A percentile compares a stretch with the other conserved stretches of the same genome.
Evolutionary conservation across 768 basidiomycete species (phyloP).

Genomic region (Tricholoma terreum): DNA sequence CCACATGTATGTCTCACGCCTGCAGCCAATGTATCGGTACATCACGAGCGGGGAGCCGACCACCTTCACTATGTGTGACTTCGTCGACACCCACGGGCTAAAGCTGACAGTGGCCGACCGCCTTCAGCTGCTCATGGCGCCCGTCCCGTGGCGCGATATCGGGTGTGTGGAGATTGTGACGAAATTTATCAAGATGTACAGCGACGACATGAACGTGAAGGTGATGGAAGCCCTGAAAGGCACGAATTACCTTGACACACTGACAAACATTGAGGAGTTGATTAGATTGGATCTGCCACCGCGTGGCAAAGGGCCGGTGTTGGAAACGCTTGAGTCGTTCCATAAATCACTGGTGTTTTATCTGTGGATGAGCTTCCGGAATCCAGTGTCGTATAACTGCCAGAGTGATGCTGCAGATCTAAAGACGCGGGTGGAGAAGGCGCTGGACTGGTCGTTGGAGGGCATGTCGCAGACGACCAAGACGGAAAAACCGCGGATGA

Average conservation of each 20-base stretch:
- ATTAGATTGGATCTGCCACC: conserved; percentile 19
- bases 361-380: conserved; percentile 79
- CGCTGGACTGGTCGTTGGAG: conserved; percentile 61
- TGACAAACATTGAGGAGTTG: conserved; percentile 40
- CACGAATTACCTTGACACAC: conserved; percentile 34
- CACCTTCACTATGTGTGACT: conserved; percentile 30
- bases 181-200: conserved; percentile 42
- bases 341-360: conserved; percentile 79
- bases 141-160: conserved; percentile 50
- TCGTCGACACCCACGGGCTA: conserved; percentile 40
- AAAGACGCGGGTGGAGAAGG: conserved; percentile 62
- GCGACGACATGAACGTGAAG: conserved; percentile 38
- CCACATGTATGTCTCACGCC: conserved; percentile 42
- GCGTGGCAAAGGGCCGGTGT: conserved; percentile 10
- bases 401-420: conserved; percentile 45
- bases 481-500: background rate
- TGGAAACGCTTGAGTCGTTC: conserved; percentile 57
- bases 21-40: conserved; percentile 44
- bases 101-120: conserved; percentile 45
- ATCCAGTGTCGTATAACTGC: conserved; percentile 64
- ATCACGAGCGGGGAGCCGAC: conserved; percentile 1
- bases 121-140: conserved; percentile 45
- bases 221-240: conserved; percentile 34
- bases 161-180: conserved; percentile 30
- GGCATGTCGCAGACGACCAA: conserved; percentile 31